phyloP scores from a whole-genome alignment of 805 yeast species.

The Saccharomycopsis microspora region DNA sequence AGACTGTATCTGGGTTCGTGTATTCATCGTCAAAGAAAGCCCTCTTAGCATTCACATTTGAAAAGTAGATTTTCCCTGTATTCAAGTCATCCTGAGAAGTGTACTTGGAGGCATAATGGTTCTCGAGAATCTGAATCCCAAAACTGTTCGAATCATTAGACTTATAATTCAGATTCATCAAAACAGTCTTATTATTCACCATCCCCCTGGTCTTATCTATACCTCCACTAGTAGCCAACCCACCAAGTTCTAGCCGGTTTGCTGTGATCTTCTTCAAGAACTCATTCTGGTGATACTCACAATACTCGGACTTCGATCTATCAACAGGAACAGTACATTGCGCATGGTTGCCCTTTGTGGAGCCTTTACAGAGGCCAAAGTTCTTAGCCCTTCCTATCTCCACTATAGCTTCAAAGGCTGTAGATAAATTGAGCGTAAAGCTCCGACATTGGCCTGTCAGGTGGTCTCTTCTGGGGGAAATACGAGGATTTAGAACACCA shows the following conservation, averaged over 20 bases:
- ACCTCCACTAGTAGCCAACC: conserved; percentile 44
- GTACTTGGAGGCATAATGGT: conserved; percentile 20
- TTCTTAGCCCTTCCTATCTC: conserved; percentile 67
- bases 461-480: conserved; percentile 30
- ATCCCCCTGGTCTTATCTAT: conserved; percentile 18
- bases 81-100: conserved; percentile 20
- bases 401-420: conserved; percentile 39
- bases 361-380: conserved; percentile 52
- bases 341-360: conserved; percentile 34
- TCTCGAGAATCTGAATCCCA: conserved; percentile 15
- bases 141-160: conserved; percentile 8
- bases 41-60: conserved; percentile 29
- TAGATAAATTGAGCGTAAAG: conserved; percentile 47
- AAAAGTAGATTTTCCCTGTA: conserved; percentile 25
- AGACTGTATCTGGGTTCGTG: conserved; percentile 35
- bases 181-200: conserved; percentile 1
- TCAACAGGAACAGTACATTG: conserved; percentile 56
- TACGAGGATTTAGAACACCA: conserved; percentile 63
- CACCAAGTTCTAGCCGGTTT: conserved; percentile 69
- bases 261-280: conserved; percentile 39
- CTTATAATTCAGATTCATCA: conserved; percentile 14
- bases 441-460: conserved; percentile 19
- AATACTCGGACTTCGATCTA: conserved; percentile 37
- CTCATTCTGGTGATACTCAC: conserved; percentile 63
- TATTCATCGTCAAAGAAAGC: conserved; percentile 42